Evolutionary conservation across 495 filamentous ascomycete genomes (phyloP).

Genomic region (Elasticomyces elasticus): DNA sequence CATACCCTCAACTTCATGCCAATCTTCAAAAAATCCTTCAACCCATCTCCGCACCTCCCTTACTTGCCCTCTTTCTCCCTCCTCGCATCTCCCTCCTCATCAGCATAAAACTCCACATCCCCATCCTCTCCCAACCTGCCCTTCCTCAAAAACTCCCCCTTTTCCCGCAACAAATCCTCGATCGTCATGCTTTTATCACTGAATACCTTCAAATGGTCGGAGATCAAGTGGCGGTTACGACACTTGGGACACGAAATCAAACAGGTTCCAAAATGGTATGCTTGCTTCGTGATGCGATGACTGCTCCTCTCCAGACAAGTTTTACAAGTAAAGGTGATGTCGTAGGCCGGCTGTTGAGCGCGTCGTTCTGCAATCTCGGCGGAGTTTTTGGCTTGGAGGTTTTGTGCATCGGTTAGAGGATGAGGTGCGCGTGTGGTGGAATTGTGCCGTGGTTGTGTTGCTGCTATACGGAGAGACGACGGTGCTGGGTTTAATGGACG

Average conservation of each 20-base stretch:
- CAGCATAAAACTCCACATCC: slow-evolving; percentile 44
- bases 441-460: slow-evolving; percentile 8
- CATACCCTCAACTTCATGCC: too few relatives aligned
- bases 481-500: neutral
- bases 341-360: slow-evolving; percentile 58
- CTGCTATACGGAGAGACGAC: neutral
- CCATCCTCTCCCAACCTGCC: slow-evolving; percentile 38
- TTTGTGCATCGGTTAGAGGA: slow-evolving; percentile 10
- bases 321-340: slow-evolving; percentile 77
- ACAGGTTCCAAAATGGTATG: slow-evolving; percentile 80
- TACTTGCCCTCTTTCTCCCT: neutral
- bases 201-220: slow-evolving; percentile 78
- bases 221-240: slow-evolving; percentile 78
- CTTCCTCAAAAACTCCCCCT: slow-evolving; percentile 53
- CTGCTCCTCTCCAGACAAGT: slow-evolving; percentile 66
- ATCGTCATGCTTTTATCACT: slow-evolving; percentile 54
- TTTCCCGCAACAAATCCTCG: slow-evolving; percentile 60
- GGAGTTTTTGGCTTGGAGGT: neutral
- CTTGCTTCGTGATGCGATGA: slow-evolving; percentile 80
- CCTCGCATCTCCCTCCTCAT: too few relatives aligned
- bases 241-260: slow-evolving; percentile 80
- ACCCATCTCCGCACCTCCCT: neutral
- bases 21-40: too few relatives aligned
- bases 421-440: neutral
- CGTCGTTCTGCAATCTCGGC: slow-evolving; percentile 7